phyloP scores from a whole-genome alignment of 2,329 filamentous ascomycete genomes.

The Teratosphaeriaceae sp. region DNA sequence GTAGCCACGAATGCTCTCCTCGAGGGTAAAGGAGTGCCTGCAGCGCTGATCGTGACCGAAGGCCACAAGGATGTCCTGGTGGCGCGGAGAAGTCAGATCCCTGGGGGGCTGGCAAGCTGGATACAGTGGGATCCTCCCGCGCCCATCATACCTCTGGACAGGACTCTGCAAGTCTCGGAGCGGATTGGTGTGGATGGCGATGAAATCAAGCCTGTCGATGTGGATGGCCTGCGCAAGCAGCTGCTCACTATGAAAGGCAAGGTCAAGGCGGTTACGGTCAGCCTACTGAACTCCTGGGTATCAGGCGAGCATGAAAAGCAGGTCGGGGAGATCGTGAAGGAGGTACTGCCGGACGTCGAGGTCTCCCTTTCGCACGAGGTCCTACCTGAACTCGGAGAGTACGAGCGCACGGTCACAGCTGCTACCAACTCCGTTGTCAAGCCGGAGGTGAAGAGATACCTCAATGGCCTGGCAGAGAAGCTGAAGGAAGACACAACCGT shows the following conservation, averaged over 20 bases:
- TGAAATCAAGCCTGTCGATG: slow-evolving; percentile 18
- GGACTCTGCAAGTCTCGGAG: slow-evolving; percentile 20
- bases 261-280: slow-evolving; percentile 22
- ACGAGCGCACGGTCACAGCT: slow-evolving; percentile 21
- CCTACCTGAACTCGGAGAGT: slow-evolving; percentile 22
- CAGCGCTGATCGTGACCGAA: slow-evolving; percentile 21
- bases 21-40: slow-evolving; percentile 22
- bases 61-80: slow-evolving; percentile 24
- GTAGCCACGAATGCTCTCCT: slow-evolving; percentile 22
- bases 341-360: slow-evolving; percentile 20
- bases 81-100: slow-evolving; percentile 20
- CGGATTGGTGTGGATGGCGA: slow-evolving; percentile 20
- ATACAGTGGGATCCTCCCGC: slow-evolving; percentile 22
- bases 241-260: slow-evolving; percentile 21
- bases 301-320: slow-evolving; percentile 20
- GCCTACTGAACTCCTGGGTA: slow-evolving; percentile 22
- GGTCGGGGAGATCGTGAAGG: slow-evolving; percentile 19
- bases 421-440: slow-evolving; percentile 23
- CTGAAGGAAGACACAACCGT: slow-evolving; percentile 17
- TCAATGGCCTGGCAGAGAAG: slow-evolving; percentile 19
- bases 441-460: slow-evolving; percentile 22
- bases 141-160: slow-evolving; percentile 20
- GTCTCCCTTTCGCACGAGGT: slow-evolving; percentile 21
- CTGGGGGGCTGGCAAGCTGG: slow-evolving; percentile 21
- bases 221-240: slow-evolving; percentile 17